Evolutionary conservation across 176 grass and related monocot species (phyloP).

Genomic region (Ensete ventricosum): DNA sequence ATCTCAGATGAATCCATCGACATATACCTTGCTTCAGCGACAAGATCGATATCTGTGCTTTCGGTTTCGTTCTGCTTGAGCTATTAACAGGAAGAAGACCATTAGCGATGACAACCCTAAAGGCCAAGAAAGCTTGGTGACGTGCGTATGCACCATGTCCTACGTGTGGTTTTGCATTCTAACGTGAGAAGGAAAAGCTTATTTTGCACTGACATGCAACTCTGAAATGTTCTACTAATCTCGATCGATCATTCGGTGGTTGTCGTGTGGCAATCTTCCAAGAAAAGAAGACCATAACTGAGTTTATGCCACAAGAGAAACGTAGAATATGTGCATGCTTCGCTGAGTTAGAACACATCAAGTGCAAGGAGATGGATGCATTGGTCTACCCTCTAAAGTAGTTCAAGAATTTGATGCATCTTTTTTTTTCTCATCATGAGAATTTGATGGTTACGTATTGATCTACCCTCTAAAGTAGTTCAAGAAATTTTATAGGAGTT

Average conservation of each 20-base stretch:
- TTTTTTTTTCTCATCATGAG: no score
- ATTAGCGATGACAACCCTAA: constrained; percentile 62
- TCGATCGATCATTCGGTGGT: neutral
- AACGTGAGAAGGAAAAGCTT: neutral
- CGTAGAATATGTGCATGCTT: no score
- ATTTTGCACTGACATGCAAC: neutral
- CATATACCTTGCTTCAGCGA: constrained; percentile 81
- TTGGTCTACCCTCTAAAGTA: no score
- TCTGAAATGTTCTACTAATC: no score
- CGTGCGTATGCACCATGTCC: constrained; percentile 49
- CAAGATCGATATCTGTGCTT: constrained; percentile 93
- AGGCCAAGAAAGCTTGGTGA: constrained; percentile 69
- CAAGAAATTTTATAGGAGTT: no score
- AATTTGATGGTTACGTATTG: no score
- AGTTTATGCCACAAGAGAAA: no score
- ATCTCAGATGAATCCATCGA: neutral
- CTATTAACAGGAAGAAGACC: constrained; percentile 75
- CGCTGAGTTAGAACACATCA: no score
- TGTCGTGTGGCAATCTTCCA: neutral
- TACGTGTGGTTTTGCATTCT: neutral
- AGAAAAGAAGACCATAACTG: neutral
- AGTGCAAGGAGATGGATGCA: no score
- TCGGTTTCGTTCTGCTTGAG: constrained; percentile 92
- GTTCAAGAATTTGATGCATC: no score
- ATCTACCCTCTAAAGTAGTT: no score